Evolutionary conservation across 139 green algal species (phyloP), one percentile per base, ranked within the genome.

Genomic region (Chlamydomonas urium): DNA sequence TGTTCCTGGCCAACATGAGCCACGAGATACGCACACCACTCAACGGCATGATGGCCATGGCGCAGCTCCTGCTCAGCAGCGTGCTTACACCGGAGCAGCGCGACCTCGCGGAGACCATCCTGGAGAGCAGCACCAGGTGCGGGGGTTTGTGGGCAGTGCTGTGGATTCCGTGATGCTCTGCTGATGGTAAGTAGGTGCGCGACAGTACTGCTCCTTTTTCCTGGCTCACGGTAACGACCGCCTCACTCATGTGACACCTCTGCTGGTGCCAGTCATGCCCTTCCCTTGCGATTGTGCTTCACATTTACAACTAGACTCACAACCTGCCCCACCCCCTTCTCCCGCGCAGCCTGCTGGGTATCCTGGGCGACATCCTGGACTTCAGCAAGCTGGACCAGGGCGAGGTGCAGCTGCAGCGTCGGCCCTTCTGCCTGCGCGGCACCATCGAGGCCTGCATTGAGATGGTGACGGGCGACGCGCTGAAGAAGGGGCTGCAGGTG

Each of bases 1-100:
- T 92, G 78, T 98, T 98, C 83, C 85, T 98, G 45, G 92, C 93
- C 14, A 86, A 85, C 61, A 98, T 98, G 93, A 91, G 80, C 36
- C 93, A 98, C 74, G 93, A 98, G 74, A 96, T 98, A 65, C 82
- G 93, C 34, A 98, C 93, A 8, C 93, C 93, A 0, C 86, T 98
- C 28, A 98, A 98, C 71, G 93, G 93, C 38, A 94, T 98, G 81
- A 96, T 98, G 59, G 90, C 89, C 2, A 91, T 97, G 33, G 83
- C 88, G 2, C 90, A 96, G 79, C 78, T 97, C 59, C 83, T 97
- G 62, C 84, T 84, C 23, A 86, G 90, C 26, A 92, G 87, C 3
- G 56, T 59, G 23, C 84, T 96, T 2, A 83, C 70, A 3, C 78
- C 83, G 1, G 75, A 85, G 38, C 90, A 95, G 80, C 86, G 83